phyloP scores from a whole-genome alignment of 257 asterid genomes.

The Nicotiana noctiflora region DNA sequence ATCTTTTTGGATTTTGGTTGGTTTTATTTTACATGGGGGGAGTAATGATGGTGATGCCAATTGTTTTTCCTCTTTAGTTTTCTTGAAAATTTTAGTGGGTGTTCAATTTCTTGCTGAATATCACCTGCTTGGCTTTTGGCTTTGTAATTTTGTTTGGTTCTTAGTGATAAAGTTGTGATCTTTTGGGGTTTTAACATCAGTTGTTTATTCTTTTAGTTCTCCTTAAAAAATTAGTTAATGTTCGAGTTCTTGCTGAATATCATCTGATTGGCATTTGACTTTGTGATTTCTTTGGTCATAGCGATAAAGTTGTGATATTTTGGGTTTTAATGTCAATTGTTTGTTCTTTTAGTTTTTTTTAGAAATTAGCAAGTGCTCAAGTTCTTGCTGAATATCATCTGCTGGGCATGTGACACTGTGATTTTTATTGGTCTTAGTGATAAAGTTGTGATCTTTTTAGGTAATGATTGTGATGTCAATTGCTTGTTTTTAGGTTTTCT shows the following conservation, averaged over 20 bases:
- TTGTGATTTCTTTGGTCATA: not conserved
- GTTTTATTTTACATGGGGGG: too few species aligned
- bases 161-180: not conserved
- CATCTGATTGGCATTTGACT: not conserved
- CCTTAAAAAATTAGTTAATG: not conserved
- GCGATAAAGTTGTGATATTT: slow-evolving; percentile 3
- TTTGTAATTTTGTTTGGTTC: not conserved
- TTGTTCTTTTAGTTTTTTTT: not conserved
- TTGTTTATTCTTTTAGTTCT: not conserved
- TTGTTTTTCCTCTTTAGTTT: not conserved
- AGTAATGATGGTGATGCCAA: not conserved
- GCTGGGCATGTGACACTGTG: not conserved
- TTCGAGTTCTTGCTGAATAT: not conserved
- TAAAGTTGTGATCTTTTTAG: slow-evolving; percentile 10
- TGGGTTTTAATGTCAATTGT: not conserved
- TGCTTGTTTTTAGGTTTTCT: not conserved
- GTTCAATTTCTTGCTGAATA: not conserved
- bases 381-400: not conserved
- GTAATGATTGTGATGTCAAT: not conserved
- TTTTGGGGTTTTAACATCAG: not conserved
- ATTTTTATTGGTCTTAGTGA: not conserved
- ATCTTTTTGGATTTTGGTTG: slow-evolving; percentile 4
- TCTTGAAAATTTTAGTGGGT: not conserved
- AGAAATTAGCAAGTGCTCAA: not conserved
- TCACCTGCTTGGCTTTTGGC: not conserved